Evolutionary conservation across 2,329 filamentous ascomycete genomes (phyloP).

Genomic region (Microsporum ferrugineum): DNA sequence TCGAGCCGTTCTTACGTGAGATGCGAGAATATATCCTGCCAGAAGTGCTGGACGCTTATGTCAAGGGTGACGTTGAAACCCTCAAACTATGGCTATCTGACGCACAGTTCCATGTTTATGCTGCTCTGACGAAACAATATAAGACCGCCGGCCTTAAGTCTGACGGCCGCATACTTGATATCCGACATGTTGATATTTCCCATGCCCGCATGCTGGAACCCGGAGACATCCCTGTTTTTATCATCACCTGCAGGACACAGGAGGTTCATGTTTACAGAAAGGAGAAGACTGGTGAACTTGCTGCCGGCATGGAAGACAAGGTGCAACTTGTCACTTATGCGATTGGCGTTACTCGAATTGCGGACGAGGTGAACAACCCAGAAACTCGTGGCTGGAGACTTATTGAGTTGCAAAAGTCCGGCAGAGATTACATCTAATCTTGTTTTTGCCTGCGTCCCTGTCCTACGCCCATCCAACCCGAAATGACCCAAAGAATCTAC

Average conservation of each 20-base stretch:
- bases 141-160: slow-evolving; percentile 85
- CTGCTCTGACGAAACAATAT: slow-evolving; percentile 93
- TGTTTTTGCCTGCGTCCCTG: neutral
- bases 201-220: slow-evolving; percentile 39
- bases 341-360: slow-evolving; percentile 84
- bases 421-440: slow-evolving; percentile 67
- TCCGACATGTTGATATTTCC: slow-evolving; percentile 72
- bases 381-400: slow-evolving; percentile 94
- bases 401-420: slow-evolving; percentile 98
- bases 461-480: neutral
- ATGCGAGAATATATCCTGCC: slow-evolving; percentile 96
- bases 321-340: slow-evolving; percentile 97
- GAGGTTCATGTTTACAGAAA: slow-evolving; percentile 97
- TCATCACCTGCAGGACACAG: slow-evolving; percentile 90
- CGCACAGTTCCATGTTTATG: slow-evolving; percentile 91
- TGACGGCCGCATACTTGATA: slow-evolving; percentile 89
- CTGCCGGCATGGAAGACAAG: slow-evolving; percentile 96
- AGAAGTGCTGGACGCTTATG: slow-evolving; percentile 93
- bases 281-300: slow-evolving; percentile 75
- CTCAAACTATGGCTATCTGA: slow-evolving; percentile 93
- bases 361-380: slow-evolving; percentile 92
- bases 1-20: slow-evolving; percentile 88
- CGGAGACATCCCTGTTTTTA: slow-evolving; percentile 67
- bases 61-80: slow-evolving; percentile 85
- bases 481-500: neutral